phyloP scores from a whole-genome alignment of 768 basidiomycete species.

The Leccinum arenicola region DNA sequence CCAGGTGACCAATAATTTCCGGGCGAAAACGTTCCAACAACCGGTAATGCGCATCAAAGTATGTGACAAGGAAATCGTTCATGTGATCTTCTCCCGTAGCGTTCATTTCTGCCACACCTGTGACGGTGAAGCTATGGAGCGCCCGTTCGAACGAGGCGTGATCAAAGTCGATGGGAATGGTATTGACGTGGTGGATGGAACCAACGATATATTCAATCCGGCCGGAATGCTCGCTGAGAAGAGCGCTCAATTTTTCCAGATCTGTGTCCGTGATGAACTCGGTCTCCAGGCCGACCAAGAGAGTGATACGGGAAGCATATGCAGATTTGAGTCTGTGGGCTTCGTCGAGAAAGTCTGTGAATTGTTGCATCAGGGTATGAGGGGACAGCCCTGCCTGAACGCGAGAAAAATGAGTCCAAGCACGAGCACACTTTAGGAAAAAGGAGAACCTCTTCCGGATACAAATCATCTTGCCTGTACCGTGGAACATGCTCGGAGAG shows the following conservation, averaged over 20 bases:
- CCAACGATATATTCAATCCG: constrained; percentile 89
- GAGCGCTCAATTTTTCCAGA: constrained; percentile 50
- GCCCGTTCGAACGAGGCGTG: constrained; percentile 61
- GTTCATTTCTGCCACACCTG: constrained; percentile 25
- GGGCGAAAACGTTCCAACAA: constrained; percentile 72
- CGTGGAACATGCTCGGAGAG: constrained; percentile 93
- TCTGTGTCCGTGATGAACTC: constrained; percentile 78
- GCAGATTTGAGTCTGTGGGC: constrained; percentile 69
- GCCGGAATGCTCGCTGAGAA: constrained; percentile 47
- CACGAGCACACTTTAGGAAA: constrained; percentile 8
- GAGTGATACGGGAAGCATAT: constrained; percentile 63
- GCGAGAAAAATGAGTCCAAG: constrained; percentile 14
- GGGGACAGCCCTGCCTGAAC: constrained; percentile 54
- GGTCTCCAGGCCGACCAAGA: constrained; percentile 91
- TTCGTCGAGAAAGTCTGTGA: constrained; percentile 70
- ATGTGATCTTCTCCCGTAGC: constrained; percentile 28
- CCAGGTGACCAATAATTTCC: constrained; percentile 90
- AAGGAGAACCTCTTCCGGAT: constrained; percentile 86
- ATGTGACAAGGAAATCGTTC: constrained; percentile 55
- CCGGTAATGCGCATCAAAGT: constrained; percentile 84
- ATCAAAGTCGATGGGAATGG: constrained; percentile 92
- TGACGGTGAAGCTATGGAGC: constrained; percentile 42
- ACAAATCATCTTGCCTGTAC: constrained; percentile 76
- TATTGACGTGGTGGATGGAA: constrained; percentile 87
- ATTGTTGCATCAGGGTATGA: constrained; percentile 56